Conservation (phyloP, 176 grass and related monocot species). For the Carex littledalei region DNA sequence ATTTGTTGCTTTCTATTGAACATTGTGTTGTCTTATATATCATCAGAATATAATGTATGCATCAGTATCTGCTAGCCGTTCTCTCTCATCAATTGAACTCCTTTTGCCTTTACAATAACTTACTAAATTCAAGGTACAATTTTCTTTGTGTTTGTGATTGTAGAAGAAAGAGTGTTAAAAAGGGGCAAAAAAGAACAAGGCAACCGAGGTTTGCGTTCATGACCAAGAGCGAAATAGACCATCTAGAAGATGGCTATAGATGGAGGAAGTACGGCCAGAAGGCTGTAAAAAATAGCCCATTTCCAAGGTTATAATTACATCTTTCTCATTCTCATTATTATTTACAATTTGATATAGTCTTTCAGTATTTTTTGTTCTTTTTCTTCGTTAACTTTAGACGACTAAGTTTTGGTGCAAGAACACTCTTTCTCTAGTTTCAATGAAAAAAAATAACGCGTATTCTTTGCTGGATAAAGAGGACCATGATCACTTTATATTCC, state of each 20-base stretch:
- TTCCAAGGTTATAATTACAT: conserved; percentile 51
- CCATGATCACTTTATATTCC: neutral
- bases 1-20: neutral
- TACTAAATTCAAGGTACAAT: conserved; percentile 5
- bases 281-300: conserved; percentile 90
- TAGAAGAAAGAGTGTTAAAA: conserved; percentile 34
- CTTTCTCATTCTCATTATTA: neutral
- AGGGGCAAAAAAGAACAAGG: conserved; percentile 53
- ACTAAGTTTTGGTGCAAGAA: neutral
- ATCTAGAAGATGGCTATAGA: conserved; percentile 86
- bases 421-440: neutral
- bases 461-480: neutral
- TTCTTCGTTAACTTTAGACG: neutral
- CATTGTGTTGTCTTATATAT: neutral
- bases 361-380: neutral
- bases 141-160: neutral
- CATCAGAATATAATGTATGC: neutral
- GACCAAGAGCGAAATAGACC: conserved; percentile 83
- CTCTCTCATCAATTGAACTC: neutral
- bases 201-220: conserved; percentile 81
- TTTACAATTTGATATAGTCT: neutral
- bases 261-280: conserved; percentile 96
- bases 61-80: neutral
- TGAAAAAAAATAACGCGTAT: too few species aligned
- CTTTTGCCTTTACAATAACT: neutral